These are phyloP conservation scores for Fusarium sp. DNA, from an alignment of 2,329 filamentous ascomycete genomes.

Conservation along the genomic window DNA sequence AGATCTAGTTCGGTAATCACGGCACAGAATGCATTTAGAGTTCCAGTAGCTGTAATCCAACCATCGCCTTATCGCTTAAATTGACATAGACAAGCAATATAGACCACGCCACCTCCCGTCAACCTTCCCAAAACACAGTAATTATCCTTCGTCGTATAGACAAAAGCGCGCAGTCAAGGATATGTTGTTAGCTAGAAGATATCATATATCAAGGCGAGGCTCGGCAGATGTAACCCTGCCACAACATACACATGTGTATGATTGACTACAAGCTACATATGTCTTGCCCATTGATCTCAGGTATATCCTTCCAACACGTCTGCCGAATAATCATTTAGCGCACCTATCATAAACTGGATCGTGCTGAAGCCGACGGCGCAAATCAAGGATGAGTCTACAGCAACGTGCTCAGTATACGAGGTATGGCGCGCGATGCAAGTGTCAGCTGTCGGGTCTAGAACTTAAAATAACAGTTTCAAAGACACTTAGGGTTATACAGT, in stretches of 20 bases:
- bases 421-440: no score
- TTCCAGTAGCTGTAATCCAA: neutral
- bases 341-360: neutral
- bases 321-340: neutral
- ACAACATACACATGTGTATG: fast-evolving
- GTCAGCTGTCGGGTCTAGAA: no score
- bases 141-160: neutral
- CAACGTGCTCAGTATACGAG: neutral
- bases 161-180: no score
- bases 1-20: neutral
- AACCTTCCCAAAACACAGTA: neutral
- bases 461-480: neutral
- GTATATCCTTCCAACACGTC: neutral
- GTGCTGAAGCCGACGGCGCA: neutral
- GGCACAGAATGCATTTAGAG: neutral
- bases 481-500: no score
- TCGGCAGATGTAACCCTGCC: neutral
- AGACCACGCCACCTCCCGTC: fast-evolving
- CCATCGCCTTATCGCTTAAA: neutral
- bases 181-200: neutral
- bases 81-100: neutral
- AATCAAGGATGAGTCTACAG: neutral
- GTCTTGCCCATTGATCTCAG: neutral
- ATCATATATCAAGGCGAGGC: neutral
- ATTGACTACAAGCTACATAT: neutral